Conservation (phyloP, 306 rosid species). For the Sphenostylis stenocarpa region DNA sequence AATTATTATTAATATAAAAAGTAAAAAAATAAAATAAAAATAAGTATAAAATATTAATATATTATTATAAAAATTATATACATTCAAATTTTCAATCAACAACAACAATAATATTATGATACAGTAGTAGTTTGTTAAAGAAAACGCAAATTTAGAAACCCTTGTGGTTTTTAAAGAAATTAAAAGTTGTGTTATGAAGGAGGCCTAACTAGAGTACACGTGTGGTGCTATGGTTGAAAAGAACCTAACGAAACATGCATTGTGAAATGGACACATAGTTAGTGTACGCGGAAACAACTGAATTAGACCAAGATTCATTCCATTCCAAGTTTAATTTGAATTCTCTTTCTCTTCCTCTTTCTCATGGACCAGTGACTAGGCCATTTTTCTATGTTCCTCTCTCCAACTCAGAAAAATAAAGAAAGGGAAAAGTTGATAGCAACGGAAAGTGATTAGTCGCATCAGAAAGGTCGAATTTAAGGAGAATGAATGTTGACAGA, state of each 20-base stretch:
- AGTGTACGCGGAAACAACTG: neutral
- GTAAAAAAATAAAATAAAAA: too few relatives aligned
- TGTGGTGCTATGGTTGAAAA: neutral
- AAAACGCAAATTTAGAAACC: too few relatives aligned
- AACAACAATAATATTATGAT: too few relatives aligned
- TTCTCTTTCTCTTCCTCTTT: conserved; percentile 12
- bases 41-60: too few relatives aligned
- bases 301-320: neutral
- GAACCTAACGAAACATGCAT: neutral
- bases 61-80: too few relatives aligned
- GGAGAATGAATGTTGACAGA: neutral
- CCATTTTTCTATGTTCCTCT: neutral
- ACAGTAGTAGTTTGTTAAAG: too few relatives aligned
- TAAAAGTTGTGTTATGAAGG: too few relatives aligned
- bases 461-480: neutral
- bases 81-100: too few relatives aligned
- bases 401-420: neutral
- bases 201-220: neutral
- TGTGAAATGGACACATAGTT: neutral
- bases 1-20: too few relatives aligned
- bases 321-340: neutral
- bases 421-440: conserved; percentile 10
- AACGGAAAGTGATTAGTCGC: conserved; percentile 24
- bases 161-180: too few relatives aligned
- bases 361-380: neutral